phyloP scores from a whole-genome alignment of 75 land plant genomes.

The Pinus tabuliformis region DNA sequence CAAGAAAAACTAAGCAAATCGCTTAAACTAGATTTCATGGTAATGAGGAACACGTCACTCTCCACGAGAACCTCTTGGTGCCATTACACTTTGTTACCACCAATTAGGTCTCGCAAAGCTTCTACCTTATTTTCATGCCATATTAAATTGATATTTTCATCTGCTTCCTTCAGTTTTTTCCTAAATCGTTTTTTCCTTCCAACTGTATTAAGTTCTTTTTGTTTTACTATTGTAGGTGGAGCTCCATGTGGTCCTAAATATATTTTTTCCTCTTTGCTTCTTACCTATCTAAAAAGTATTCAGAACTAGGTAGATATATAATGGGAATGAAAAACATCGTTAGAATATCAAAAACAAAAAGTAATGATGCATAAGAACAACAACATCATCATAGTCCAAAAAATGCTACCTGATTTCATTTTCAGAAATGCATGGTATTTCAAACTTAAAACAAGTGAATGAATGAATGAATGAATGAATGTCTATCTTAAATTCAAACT shows the following conservation, averaged over 20 bases:
- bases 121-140: slow-evolving; percentile 87
- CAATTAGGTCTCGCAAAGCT: slow-evolving; percentile 65
- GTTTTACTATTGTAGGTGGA: slow-evolving; percentile 66
- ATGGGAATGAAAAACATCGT: too few relatives aligned
- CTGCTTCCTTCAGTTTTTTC: slow-evolving; percentile 90
- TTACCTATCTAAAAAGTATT: too few relatives aligned
- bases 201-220: slow-evolving; percentile 33
- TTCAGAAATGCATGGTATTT: not conserved
- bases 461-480: not conserved
- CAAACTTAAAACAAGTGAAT: not conserved
- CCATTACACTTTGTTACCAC: slow-evolving; percentile 32
- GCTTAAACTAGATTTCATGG: slow-evolving; percentile 86
- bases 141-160: slow-evolving; percentile 34
- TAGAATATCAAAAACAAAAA: too few relatives aligned
- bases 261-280: too few relatives aligned
- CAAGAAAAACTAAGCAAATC: slow-evolving; percentile 1
- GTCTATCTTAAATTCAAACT: too few relatives aligned
- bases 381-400: not conserved
- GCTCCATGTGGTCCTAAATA: slow-evolving; percentile 54
- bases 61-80: slow-evolving; percentile 45
- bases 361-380: too few relatives aligned
- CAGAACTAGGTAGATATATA: too few relatives aligned
- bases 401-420: not conserved
- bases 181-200: slow-evolving; percentile 70
- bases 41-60: slow-evolving; percentile 98